Percentiles rank a stretch among this genome's conserved stretches.
Conservation (phyloP, 2,329 filamentous ascomycete genomes). For the Cadophora sp. region DNA sequence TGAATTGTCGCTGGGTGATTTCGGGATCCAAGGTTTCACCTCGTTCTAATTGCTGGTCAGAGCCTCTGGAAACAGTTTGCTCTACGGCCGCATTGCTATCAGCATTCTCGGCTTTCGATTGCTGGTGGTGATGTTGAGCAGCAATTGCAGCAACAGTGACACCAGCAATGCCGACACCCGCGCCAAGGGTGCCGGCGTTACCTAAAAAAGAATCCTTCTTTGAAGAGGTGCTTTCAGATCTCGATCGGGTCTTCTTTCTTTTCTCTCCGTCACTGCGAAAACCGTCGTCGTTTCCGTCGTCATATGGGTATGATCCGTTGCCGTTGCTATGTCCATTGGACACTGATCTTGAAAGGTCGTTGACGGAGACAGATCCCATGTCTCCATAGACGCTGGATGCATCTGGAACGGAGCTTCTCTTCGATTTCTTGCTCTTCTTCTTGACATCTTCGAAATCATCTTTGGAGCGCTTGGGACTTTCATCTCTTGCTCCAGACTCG, state of each 20-base stretch:
- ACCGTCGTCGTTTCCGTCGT: slow-evolving; percentile 36
- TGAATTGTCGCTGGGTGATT: slow-evolving; percentile 63
- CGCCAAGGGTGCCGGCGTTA: slow-evolving; percentile 74
- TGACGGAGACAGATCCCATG: slow-evolving; percentile 35
- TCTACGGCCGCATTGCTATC: slow-evolving; percentile 37
- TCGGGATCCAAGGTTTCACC: slow-evolving; percentile 61
- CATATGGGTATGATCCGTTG: slow-evolving; percentile 32
- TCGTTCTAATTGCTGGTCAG: slow-evolving; percentile 21
- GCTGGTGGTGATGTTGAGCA: slow-evolving; percentile 45
- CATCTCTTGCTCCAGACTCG: slow-evolving; percentile 39
- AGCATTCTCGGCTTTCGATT: slow-evolving; percentile 45
- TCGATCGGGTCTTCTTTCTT: slow-evolving; percentile 41
- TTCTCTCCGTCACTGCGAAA: slow-evolving; percentile 38
- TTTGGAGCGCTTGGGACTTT: slow-evolving; percentile 37
- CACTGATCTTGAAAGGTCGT: slow-evolving; percentile 35
- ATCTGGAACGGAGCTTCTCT: slow-evolving; percentile 42
- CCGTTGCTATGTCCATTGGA: slow-evolving; percentile 40
- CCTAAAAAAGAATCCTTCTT: slow-evolving; percentile 70
- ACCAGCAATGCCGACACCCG: slow-evolving; percentile 69
- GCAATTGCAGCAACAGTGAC: slow-evolving; percentile 49
- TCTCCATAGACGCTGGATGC: slow-evolving; percentile 37
- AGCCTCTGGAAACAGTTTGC: slow-evolving; percentile 23
- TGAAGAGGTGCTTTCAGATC: slow-evolving; percentile 38
- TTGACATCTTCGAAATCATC: slow-evolving; percentile 42
- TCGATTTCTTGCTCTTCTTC: slow-evolving; percentile 45